These are phyloP conservation scores for Sporisorium sorghi DNA, from an alignment of 1,284 basidiomycete genomes.

Conservation along the genomic window DNA sequence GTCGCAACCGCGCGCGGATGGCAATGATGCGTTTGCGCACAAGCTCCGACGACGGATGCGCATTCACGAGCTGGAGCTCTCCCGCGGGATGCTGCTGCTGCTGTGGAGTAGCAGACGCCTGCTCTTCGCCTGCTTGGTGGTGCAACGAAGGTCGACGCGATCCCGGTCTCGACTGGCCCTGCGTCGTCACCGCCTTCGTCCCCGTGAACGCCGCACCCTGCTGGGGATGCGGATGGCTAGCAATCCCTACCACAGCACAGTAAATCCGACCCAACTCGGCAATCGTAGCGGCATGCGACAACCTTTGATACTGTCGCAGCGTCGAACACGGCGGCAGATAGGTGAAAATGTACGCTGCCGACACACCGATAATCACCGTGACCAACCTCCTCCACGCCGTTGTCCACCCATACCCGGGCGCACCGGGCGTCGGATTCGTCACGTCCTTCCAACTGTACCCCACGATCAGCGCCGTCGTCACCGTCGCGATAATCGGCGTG, in stretches of 20 bases:
- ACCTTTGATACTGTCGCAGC: slow-evolving; percentile 70
- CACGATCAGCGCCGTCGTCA: slow-evolving; percentile 74
- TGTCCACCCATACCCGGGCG: slow-evolving; percentile 70
- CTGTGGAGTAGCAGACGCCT: background rate
- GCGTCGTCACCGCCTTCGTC: background rate
- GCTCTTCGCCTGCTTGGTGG: slow-evolving; percentile 5
- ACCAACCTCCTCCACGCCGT: slow-evolving; percentile 72
- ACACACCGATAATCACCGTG: slow-evolving; percentile 63
- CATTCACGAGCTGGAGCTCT: slow-evolving; percentile 15
- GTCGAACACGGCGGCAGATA: slow-evolving; percentile 69
- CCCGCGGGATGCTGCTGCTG: background rate
- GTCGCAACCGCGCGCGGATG: slow-evolving; percentile 69
- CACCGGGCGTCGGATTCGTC: slow-evolving; percentile 54
- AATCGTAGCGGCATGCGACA: slow-evolving; percentile 70
- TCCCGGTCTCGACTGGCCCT: slow-evolving; percentile 8
- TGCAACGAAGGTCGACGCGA: slow-evolving; percentile 19
- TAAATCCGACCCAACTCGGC: slow-evolving; percentile 69
- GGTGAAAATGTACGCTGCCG: slow-evolving; percentile 63
- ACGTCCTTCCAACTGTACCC: slow-evolving; percentile 62
- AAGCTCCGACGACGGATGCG: slow-evolving; percentile 33
- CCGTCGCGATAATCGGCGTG: slow-evolving; percentile 79
- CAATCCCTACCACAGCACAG: slow-evolving; percentile 70
- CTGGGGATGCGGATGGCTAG: slow-evolving; percentile 38
- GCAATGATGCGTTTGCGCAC: slow-evolving; percentile 56
- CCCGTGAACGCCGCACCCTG: background rate